A percentile compares a stretch with the other conserved stretches of the same genome.
Conservation (phyloP, 306 rosid species). For the Corylus avellana region DNA sequence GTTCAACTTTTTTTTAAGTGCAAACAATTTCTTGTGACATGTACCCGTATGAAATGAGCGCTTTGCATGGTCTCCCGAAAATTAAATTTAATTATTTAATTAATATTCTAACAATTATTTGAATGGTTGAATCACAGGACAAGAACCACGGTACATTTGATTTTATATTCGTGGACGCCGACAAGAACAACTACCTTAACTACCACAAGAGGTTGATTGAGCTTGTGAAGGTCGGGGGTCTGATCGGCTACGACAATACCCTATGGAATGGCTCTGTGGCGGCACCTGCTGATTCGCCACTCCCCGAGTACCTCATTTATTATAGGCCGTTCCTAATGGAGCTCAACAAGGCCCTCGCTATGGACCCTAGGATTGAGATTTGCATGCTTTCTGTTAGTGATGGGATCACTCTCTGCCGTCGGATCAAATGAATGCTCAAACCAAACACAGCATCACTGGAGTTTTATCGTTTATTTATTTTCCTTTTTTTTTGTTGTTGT, state of each 20-base stretch:
- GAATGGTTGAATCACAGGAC: conserved; percentile 33
- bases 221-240: conserved; percentile 74
- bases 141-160: conserved; percentile 74
- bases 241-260: conserved; percentile 93
- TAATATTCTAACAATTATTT: too few relatives aligned
- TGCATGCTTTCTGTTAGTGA: conserved; percentile 92
- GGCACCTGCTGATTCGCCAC: conserved; percentile 84
- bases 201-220: conserved; percentile 88
- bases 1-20: too few relatives aligned
- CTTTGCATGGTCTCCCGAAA: too few relatives aligned
- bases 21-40: too few relatives aligned
- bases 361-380: conserved; percentile 84
- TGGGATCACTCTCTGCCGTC: conserved; percentile 88
- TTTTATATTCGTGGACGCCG: conserved; percentile 86
- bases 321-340: conserved; percentile 85
- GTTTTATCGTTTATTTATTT: too few relatives aligned
- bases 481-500: too few relatives aligned
- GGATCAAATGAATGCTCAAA: conserved; percentile 41
- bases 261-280: conserved; percentile 93
- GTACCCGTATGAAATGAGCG: too few relatives aligned
- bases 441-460: too few relatives aligned
- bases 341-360: conserved; percentile 81
- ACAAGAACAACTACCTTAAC: conserved; percentile 89
- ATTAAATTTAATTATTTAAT: too few relatives aligned
- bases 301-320: conserved; percentile 83